A percentile compares a stretch with the other conserved stretches of the same genome.
phyloP scores from a whole-genome alignment of 2,329 filamentous ascomycete species.

The Mollisiaceae sp. region DNA sequence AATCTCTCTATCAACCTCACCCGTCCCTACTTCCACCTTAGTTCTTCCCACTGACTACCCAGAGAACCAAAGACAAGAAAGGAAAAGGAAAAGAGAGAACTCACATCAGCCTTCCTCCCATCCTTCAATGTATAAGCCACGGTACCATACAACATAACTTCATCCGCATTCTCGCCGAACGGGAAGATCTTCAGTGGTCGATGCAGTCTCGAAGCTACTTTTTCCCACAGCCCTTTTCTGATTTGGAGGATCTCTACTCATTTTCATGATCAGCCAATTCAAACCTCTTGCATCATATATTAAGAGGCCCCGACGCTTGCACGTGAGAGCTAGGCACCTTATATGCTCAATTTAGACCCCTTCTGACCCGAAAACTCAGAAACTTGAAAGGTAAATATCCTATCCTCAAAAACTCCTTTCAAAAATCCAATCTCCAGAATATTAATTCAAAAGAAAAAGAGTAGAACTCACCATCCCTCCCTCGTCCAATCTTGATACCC shows the following conservation, averaged over 20 bases:
- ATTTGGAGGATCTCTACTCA: constrained; percentile 54
- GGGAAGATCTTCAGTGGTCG: constrained; percentile 54
- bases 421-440: too few species aligned
- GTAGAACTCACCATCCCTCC: constrained; percentile 48
- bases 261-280: background rate
- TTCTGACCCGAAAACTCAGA: background rate
- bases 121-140: constrained; percentile 59
- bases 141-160: constrained; percentile 59
- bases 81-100: constrained; percentile 11
- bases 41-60: background rate
- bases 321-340: background rate
- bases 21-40: background rate
- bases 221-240: constrained; percentile 58
- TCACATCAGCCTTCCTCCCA: constrained; percentile 43
- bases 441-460: background rate
- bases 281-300: background rate
- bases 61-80: background rate
- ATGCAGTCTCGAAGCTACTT: constrained; percentile 53
- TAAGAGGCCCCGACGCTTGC: background rate
- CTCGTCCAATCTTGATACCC: constrained; percentile 52
- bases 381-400: too few species aligned
- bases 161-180: constrained; percentile 50
- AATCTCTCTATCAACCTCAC: background rate
- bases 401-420: too few species aligned
- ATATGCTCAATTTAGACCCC: background rate